A percentile compares a stretch with the other conserved stretches of the same genome.
phyloP scores from a whole-genome alignment of 257 asterid species.

The Verbena officinalis region DNA sequence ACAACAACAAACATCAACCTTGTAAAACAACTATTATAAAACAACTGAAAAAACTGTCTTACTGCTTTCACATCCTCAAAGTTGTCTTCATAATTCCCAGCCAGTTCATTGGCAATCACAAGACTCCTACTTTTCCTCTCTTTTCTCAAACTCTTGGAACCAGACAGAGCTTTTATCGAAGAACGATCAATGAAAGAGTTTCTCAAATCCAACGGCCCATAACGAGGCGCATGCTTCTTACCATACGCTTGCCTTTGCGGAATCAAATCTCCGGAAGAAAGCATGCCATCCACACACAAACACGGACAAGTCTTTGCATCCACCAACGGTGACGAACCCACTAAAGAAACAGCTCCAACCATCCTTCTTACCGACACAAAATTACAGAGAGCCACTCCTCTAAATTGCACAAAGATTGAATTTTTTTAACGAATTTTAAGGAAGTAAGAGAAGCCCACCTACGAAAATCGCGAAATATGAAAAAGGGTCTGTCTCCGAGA shows the following conservation, averaged over 20 bases:
- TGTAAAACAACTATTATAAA: background rate
- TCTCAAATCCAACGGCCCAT: conserved; percentile 47
- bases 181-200: conserved; percentile 52
- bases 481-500: conserved; percentile 30
- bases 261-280: conserved; percentile 47
- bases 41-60: conserved; percentile 1
- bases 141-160: conserved; percentile 34
- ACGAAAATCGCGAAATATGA: background rate
- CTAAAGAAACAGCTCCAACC: conserved; percentile 53
- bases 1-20: background rate
- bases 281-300: conserved; percentile 11
- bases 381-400: too few relatives aligned
- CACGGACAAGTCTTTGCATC: too few relatives aligned
- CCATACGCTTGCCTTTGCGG: conserved; percentile 31
- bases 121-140: conserved; percentile 45
- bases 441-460: background rate
- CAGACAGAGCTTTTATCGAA: conserved; percentile 41
- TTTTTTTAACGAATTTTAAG: background rate
- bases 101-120: conserved; percentile 49
- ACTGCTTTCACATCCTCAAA: conserved; percentile 73
- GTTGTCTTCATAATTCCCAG: conserved; percentile 65
- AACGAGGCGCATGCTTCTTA: conserved; percentile 43
- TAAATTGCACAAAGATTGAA: too few relatives aligned
- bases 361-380: conserved; percentile 20
- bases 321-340: conserved; percentile 39